Evolutionary conservation across 2,329 filamentous ascomycete genomes (phyloP), one percentile per base, ranked within the genome.

Genomic region (Paraphoma sp.): DNA sequence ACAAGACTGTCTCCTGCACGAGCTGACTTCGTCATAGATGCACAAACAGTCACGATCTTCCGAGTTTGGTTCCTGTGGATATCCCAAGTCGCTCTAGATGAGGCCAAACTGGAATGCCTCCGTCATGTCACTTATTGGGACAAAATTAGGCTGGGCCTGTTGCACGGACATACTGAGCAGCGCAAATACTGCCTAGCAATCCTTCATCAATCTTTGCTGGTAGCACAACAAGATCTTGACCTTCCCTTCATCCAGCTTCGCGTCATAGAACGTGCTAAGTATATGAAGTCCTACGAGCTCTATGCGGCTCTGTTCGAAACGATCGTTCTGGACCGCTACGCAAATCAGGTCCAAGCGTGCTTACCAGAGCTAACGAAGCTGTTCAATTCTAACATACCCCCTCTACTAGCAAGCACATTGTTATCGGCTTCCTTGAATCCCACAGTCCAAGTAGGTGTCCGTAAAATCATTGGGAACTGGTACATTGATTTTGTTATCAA

Each of bases 301-400:
- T 83, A 76, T 52, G 78, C 76, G 42, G 76, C 74, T 4, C 67
- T 83, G 1, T 83, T 80, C 55, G 80, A 83, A 54, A 82, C 77
- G 0, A 77, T 83, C 14, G 76, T 82, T 7, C 72, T 83, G 17
- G 79, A 80, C 40, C 75, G 81, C 23, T 83, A 83, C 57, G 62
- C 79, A 42, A 83, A 83, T 54, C 81, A 83, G 55, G 76, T 82
- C 2, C 65, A 80, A 36, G 80, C 78, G 18, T 81, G 78, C 48
- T 69, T 82, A 30, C 64, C 71, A 16, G 80, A 82, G 50, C 64
- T 83, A 11, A 73, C 78, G 16, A 67, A 65, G 7, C 59, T 82
- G 1, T 69, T 78, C 6, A 50, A 63, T 3, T 79, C 76, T 5
- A 54, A 69, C 0, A 71, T 82, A 2, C 72, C 76, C 44, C 56